Percentiles rank a stretch among this genome's conserved stretches.
phyloP scores from a whole-genome alignment of 192 early-diverging fungal genomes.

The Oehlia diaphana region DNA sequence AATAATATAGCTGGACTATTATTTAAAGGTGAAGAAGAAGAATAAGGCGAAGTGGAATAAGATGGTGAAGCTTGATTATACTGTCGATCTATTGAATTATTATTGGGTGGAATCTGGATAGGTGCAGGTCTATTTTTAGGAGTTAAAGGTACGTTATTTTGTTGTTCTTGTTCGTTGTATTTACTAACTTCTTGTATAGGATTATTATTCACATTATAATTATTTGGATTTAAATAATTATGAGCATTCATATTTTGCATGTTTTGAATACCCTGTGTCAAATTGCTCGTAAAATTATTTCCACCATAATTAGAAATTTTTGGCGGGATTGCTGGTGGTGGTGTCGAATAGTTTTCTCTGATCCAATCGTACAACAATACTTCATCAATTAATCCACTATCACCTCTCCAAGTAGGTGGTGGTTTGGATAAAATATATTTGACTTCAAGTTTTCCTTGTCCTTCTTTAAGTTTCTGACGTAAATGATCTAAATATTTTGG shows the following conservation, averaged over 20 bases:
- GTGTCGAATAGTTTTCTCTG: not conserved
- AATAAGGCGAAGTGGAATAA: not conserved
- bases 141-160: not conserved
- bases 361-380: slow-evolving; percentile 1
- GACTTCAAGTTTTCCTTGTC: not conserved
- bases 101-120: no score
- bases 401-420: slow-evolving; percentile 3
- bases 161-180: not conserved
- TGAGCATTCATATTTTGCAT: not conserved
- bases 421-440: not conserved
- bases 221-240: not conserved
- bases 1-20: not conserved
- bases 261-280: not conserved
- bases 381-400: not conserved
- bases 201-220: not conserved
- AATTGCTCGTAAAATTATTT: not conserved
- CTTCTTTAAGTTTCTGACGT: not conserved
- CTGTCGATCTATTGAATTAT: not conserved
- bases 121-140: no score
- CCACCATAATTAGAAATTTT: not conserved
- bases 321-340: not conserved
- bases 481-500: not conserved
- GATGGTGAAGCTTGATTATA: not conserved
- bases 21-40: not conserved
- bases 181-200: not conserved